These are phyloP conservation scores for Pleomassaria siparia DNA, from an alignment of 2,329 filamentous ascomycete genomes.

Conservation along the genomic window DNA sequence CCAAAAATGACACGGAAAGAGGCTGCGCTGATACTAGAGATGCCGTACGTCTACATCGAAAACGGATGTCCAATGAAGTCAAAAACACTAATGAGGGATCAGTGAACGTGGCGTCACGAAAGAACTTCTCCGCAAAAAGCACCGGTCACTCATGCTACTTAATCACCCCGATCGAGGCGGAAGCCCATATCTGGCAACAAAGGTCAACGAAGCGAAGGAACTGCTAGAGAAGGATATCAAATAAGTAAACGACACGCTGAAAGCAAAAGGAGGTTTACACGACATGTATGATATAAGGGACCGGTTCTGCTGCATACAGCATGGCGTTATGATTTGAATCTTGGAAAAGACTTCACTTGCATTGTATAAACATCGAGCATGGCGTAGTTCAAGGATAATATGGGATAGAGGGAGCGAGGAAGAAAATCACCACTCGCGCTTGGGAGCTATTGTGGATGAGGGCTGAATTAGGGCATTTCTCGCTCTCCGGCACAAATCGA, in stretches of 20 bases:
- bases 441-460: too few species aligned
- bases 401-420: not conserved
- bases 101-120: constrained; percentile 88
- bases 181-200: constrained; percentile 93
- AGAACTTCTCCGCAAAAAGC: constrained; percentile 92
- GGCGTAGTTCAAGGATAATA: not conserved
- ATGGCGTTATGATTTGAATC: constrained; percentile 3
- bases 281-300: constrained; percentile 5
- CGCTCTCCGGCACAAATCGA: too few species aligned
- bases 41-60: constrained; percentile 65
- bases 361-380: constrained; percentile 1
- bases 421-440: constrained; percentile 3
- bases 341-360: not conserved
- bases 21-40: constrained; percentile 84
- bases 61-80: not conserved
- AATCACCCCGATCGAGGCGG: constrained; percentile 98
- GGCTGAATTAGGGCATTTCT: too few species aligned
- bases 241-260: constrained; percentile 10
- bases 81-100: not conserved
- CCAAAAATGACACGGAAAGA: constrained; percentile 90
- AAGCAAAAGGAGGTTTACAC: not conserved
- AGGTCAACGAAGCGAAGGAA: constrained; percentile 98
- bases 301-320: constrained; percentile 6
- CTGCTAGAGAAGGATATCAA: constrained; percentile 74
- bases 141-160: constrained; percentile 91